Conservation (phyloP, 129 eudicot species). For the Centrapalus pauciflorus region DNA sequence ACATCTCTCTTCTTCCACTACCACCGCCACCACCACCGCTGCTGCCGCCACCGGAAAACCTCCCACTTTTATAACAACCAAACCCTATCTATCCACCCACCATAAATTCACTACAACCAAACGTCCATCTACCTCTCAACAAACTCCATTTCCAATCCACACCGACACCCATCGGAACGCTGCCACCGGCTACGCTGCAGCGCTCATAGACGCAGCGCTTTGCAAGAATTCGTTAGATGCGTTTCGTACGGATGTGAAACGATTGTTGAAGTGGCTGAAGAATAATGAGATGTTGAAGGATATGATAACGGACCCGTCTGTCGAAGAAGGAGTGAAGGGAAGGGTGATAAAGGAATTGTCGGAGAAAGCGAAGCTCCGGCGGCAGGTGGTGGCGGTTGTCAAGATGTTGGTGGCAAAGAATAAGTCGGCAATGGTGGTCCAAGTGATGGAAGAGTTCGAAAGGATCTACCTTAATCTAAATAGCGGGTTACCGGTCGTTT, state of each 20-base stretch:
- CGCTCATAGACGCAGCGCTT: conserved; percentile 51
- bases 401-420: conserved; percentile 51
- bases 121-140: conserved; percentile 7
- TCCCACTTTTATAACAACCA: conserved; percentile 32
- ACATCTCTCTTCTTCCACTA: conserved; percentile 16
- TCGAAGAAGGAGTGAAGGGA: conserved; percentile 49
- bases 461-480: conserved; percentile 43
- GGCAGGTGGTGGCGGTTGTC: conserved; percentile 55
- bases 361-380: conserved; percentile 36
- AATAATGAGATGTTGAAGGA: conserved; percentile 26
- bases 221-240: conserved; percentile 19
- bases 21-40: conserved; percentile 20
- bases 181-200: conserved; percentile 76
- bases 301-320: conserved; percentile 24
- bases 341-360: conserved; percentile 41
- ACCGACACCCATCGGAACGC: conserved; percentile 33
- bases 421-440: conserved; percentile 42
- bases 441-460: conserved; percentile 54
- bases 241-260: conserved; percentile 43
- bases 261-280: conserved; percentile 39
- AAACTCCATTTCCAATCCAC: not conserved
- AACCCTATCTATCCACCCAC: conserved; percentile 19
- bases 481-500: conserved; percentile 8
- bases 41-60: conserved; percentile 8
- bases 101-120: not conserved